Conservation (phyloP, 768 basidiomycete genomes). For the Lentinula edodes region DNA sequence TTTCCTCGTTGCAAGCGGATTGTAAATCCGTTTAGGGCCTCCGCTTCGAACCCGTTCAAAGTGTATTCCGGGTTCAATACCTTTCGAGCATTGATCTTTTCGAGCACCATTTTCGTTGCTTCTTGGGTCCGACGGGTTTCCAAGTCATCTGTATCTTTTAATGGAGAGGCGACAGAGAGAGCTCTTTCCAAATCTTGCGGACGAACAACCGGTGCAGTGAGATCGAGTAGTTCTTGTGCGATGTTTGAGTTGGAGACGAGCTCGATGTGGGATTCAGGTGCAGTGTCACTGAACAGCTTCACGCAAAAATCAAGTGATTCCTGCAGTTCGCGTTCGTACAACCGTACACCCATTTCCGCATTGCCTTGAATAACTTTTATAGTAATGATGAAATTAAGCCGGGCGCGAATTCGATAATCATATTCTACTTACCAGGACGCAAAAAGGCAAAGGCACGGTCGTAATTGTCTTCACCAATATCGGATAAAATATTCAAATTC, state of each 20-base stretch:
- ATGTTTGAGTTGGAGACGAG: slow-evolving; percentile 23
- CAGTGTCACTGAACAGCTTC: slow-evolving; percentile 63
- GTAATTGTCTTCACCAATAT: slow-evolving; percentile 65
- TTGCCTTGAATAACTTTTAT: slow-evolving; percentile 71
- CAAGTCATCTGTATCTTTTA: not conserved
- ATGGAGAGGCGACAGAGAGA: slow-evolving; percentile 18
- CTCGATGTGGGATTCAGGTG: slow-evolving; percentile 52
- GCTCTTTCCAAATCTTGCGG: slow-evolving; percentile 33
- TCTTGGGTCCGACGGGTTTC: not conserved
- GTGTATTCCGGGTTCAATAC: slow-evolving; percentile 65
- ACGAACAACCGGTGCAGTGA: slow-evolving; percentile 42
- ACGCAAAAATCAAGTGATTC: slow-evolving; percentile 78
- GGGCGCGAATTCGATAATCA: not conserved
- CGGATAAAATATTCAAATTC: slow-evolving; percentile 46
- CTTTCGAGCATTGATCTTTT: slow-evolving; percentile 66
- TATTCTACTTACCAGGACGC: slow-evolving; percentile 42
- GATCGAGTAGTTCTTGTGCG: slow-evolving; percentile 44
- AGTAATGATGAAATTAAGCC: not conserved
- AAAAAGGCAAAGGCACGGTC: slow-evolving; percentile 63
- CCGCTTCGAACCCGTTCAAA: slow-evolving; percentile 63
- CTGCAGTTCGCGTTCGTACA: slow-evolving; percentile 71
- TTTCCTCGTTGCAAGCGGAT: slow-evolving; percentile 51
- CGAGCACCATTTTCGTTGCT: slow-evolving; percentile 40
- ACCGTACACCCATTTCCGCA: slow-evolving; percentile 65
- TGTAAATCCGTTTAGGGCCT: slow-evolving; percentile 54